Base-by-base conservation (phyloP, 179 eudicot genomes). In the Carnegiea gigantea region DNA sequence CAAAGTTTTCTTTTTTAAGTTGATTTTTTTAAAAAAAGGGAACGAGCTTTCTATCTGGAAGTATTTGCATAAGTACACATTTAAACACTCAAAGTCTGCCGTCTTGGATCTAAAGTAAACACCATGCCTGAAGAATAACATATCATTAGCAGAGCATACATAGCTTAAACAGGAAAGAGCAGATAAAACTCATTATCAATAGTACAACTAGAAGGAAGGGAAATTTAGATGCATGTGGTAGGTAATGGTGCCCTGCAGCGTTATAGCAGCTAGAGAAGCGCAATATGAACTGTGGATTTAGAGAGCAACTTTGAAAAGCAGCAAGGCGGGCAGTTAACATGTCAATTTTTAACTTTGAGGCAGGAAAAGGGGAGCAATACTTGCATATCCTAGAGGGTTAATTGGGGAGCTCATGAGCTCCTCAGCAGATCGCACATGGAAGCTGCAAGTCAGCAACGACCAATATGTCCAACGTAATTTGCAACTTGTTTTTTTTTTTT, bases 391-490 rank as follows among this genome's bases (percentile, higher is more conserved):
- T 36, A 65, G 71, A 24, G 18, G 62, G 57, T 9, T 51, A 18
- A 57, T 57, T 57, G 1, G 54, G 43, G 70, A 71, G 70, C 49
- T 57, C 21, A 59, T 78, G 64, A 82, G 51, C 72, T 82, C 81
- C 73, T 44, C 65, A 26, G 43, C 21, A 57, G 70, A 76, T 70
- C 38, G 62, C 81, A 78, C 81, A 73, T 73, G 73, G 53, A 72
- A 78, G 71, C 36, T 18, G 62, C 62, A 46, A 65, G 78, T 72
- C 81, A 48, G 81, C 81, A 82, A 77, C 84, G 70, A 77, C 80
- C 84, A 53, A 28, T 65, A 65, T 65, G 38, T 81, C 62, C 59
- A 26, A 74, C 53, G 38, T 75, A 51, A 21, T 73, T 36, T 40
- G 59, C 36, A 48, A 48, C 15, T 13, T 62, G 4, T 54, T 54